phyloP scores from a whole-genome alignment of 2,329 filamentous ascomycete genomes.

The Sarocladium brachiariae region DNA sequence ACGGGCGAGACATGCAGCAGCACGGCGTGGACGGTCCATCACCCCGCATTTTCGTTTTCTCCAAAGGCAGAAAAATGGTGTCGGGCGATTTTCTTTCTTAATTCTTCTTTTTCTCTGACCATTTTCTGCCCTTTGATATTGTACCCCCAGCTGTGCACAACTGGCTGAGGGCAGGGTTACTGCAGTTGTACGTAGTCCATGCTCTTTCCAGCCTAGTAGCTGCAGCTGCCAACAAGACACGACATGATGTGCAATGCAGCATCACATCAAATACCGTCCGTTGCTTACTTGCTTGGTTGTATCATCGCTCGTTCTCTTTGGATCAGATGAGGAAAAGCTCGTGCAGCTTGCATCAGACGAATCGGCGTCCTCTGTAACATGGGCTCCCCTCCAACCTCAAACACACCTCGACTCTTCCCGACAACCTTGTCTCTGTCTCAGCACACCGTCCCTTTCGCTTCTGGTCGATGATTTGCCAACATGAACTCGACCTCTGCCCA shows the following conservation, averaged over 20 bases:
- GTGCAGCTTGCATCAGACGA: constrained; percentile 8
- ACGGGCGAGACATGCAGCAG: constrained; percentile 9
- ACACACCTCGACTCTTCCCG: neutral
- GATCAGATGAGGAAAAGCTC: neutral
- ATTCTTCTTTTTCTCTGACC: too few species aligned
- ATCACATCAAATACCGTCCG: neutral
- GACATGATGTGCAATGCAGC: neutral
- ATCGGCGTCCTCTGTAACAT: neutral
- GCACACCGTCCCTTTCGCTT: neutral
- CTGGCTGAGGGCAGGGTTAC: too few species aligned
- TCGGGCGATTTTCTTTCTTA: too few species aligned
- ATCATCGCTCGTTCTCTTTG: too few species aligned
- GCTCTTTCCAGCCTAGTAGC: neutral
- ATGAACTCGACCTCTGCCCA: neutral
- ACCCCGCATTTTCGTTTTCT: too few species aligned
- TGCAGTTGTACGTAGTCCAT: too few species aligned
- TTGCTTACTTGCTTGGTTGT: neutral
- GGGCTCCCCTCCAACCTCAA: constrained; percentile 5
- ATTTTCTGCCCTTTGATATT: too few species aligned
- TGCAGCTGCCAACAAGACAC: constrained; percentile 9
- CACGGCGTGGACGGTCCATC: too few species aligned
- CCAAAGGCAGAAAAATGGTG: too few species aligned
- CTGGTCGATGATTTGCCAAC: too few species aligned
- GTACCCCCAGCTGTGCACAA: too few species aligned
- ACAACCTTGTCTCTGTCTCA: neutral